Percentiles rank a stretch among this genome's conserved stretches.
Conservation (phyloP, 805 yeast genomes). For the Tetrapisispora arboricola region DNA sequence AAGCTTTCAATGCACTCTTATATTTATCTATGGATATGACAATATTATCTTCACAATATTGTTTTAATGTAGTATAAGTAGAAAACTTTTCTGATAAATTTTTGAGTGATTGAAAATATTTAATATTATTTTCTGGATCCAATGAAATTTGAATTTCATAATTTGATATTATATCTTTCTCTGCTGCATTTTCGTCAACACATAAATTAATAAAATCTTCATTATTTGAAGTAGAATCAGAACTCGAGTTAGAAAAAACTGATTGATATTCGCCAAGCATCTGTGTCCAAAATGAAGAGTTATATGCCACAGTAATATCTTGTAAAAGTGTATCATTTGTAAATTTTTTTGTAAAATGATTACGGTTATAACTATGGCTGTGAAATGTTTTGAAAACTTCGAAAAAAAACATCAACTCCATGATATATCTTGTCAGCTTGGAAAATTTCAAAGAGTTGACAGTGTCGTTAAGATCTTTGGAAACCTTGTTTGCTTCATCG, state of each 20-base stretch:
- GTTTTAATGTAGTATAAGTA: conserved; percentile 37
- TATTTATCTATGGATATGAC: conserved; percentile 41
- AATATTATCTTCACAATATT: conserved; percentile 42
- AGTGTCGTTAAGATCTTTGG: neutral
- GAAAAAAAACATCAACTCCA: conserved; percentile 42
- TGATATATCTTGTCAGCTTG: conserved; percentile 40
- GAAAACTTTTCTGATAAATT: conserved; percentile 38
- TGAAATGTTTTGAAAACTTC: conserved; percentile 27
- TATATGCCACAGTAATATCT: conserved; percentile 14
- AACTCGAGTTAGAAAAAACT: conserved; percentile 2
- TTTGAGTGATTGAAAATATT: conserved; percentile 48
- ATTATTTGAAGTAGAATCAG: conserved; percentile 14
- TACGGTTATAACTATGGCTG: neutral
- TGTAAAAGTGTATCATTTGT: neutral
- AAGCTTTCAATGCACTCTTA: conserved; percentile 29
- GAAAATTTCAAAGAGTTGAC: conserved; percentile 26
- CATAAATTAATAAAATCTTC: conserved; percentile 38
- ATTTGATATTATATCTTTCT: conserved; percentile 37
- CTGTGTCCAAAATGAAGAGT: conserved; percentile 23
- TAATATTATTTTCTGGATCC: conserved; percentile 38
- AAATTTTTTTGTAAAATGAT: neutral
- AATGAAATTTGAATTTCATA: conserved; percentile 33
- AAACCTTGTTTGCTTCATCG: neutral
- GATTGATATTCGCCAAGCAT: conserved; percentile 25
- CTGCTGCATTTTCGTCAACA: conserved; percentile 39